Conservation (phyloP, 1,284 basidiomycete species). For the Vanrija sp. region DNA sequence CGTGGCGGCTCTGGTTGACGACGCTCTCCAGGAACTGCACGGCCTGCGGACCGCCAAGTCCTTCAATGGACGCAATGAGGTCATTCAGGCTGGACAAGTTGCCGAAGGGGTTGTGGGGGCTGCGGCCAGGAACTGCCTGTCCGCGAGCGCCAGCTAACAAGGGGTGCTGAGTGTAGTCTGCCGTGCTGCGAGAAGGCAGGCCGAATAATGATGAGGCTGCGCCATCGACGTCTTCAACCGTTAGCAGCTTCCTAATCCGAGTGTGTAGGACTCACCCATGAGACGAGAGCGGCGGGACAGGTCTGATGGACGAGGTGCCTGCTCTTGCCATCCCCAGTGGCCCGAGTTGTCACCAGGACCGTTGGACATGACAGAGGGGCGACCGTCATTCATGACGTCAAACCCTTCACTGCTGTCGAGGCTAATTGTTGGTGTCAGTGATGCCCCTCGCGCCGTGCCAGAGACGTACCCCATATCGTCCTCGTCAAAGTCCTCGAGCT, state of each 20-base stretch:
- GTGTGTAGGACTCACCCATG: background rate
- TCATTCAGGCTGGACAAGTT: constrained; percentile 55
- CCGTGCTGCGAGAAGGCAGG: constrained; percentile 6
- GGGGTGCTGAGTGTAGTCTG: constrained; percentile 71
- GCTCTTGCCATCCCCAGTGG: constrained; percentile 34
- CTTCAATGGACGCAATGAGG: constrained; percentile 72
- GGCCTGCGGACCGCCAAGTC: constrained; percentile 74
- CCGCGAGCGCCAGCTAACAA: constrained; percentile 53
- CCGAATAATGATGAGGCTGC: constrained; percentile 23
- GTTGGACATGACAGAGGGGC: background rate
- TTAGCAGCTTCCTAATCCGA: background rate
- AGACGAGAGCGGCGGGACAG: background rate
- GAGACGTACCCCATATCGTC: constrained; percentile 16
- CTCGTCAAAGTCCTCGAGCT: constrained; percentile 34
- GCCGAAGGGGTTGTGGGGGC: constrained; percentile 51
- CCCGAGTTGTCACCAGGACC: constrained; percentile 11
- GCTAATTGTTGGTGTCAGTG: background rate
- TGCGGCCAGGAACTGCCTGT: constrained; percentile 33
- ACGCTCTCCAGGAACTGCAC: constrained; percentile 79
- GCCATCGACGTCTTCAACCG: constrained; percentile 7
- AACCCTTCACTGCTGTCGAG: constrained; percentile 8
- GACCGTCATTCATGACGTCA: background rate
- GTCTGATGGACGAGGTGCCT: background rate
- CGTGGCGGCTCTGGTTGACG: constrained; percentile 31
- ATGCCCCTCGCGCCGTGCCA: background rate